Evolutionary conservation across 2,329 filamentous ascomycete genomes (phyloP), one percentile per base, ranked within the genome.

Genomic region (Myriangium duriaei): DNA sequence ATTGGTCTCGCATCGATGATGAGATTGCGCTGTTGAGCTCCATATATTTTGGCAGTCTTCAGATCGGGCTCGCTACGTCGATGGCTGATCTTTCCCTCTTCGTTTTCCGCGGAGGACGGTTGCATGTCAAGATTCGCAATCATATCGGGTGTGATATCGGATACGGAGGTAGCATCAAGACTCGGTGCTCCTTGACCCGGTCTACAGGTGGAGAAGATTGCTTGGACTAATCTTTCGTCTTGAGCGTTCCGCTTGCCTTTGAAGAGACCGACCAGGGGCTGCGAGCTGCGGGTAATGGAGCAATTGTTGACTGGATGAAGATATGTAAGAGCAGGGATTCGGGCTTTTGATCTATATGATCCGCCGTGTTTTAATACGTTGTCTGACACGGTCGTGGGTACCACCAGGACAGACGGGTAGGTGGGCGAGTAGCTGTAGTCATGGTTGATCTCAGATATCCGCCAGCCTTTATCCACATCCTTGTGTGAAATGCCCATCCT

Each of bases 241-340:
- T 98, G 91, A 19, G 93, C 83, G 52, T 87, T 96, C 30, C 88
- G 77, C 52, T 93, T 91, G 14, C 50, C 51, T 45, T 82, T 76
- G 34, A 81, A 76, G 15, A 96, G 74, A 11, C 91, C 91, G 2
- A 88, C 81, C 41, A 88, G 68, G 0, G 91, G 91, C 56, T 98
- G 91, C 3, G 88, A 93, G 54, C 86, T 93, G 54, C 91, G 74
- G 2, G 88, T 95, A 46, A 98, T 94, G 15, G 87, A 91, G 59
- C 91, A 96, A 56, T 93, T 94, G 57, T 96, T 98, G 51, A 95
- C 70, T 0, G 85, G 84, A 58, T 98, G 91, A n/a, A 95, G 74
- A 58, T 98, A 98, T 14, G 86, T 86, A 28, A 98, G 65, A 3
- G 79, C 81, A 2, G 91, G 91, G 57, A 98, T 87, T 43, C 91